Percentiles rank a stretch among this genome's conserved stretches.
These are phyloP conservation scores for Penicillium sp. DNA, from an alignment of 2,329 filamentous ascomycete genomes.

Conservation along the genomic window DNA sequence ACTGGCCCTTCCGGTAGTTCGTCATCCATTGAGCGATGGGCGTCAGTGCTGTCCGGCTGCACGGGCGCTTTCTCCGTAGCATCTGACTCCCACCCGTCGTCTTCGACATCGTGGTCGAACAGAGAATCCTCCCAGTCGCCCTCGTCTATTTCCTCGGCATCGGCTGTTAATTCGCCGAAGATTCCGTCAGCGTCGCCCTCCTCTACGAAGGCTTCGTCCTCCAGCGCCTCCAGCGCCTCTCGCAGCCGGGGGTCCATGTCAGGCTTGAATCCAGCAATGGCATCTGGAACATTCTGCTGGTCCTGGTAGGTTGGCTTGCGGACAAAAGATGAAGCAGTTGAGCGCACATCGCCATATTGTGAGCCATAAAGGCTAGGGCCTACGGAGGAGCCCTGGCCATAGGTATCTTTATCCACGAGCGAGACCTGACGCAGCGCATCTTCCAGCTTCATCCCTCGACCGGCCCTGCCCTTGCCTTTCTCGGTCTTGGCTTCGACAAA, in stretches of 20 bases:
- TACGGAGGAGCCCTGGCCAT: slow-evolving; percentile 20
- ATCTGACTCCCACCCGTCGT: slow-evolving; percentile 93
- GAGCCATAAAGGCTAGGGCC: slow-evolving; percentile 37
- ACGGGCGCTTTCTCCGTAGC: slow-evolving; percentile 72
- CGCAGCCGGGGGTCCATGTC: slow-evolving; percentile 94
- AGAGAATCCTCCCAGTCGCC: slow-evolving; percentile 70
- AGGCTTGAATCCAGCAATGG: slow-evolving; percentile 88
- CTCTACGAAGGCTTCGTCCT: slow-evolving; percentile 92
- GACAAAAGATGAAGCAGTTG: slow-evolving; percentile 68
- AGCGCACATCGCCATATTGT: slow-evolving; percentile 42
- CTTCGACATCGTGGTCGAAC: slow-evolving; percentile 55
- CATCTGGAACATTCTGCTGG: slow-evolving; percentile 89
- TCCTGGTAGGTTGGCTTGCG: slow-evolving; percentile 79
- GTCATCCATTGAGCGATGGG: slow-evolving; percentile 29
- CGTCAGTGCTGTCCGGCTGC: slow-evolving; percentile 30
- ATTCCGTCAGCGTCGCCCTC: slow-evolving; percentile 73
- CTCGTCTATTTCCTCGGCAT: slow-evolving; percentile 66
- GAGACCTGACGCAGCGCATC: slow-evolving; percentile 68
- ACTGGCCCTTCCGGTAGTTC: slow-evolving; percentile 43
- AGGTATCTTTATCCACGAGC: slow-evolving; percentile 39
- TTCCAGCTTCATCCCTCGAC: slow-evolving; percentile 71
- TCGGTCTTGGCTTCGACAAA: slow-evolving; percentile 70
- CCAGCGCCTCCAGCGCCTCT: slow-evolving; percentile 87
- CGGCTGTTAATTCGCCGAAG: slow-evolving; percentile 70
- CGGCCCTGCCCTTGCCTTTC: slow-evolving; percentile 65